These are phyloP conservation scores for Vaccinium macrocarpon DNA, from an alignment of 148 eudicot species.

Conservation along the genomic window DNA sequence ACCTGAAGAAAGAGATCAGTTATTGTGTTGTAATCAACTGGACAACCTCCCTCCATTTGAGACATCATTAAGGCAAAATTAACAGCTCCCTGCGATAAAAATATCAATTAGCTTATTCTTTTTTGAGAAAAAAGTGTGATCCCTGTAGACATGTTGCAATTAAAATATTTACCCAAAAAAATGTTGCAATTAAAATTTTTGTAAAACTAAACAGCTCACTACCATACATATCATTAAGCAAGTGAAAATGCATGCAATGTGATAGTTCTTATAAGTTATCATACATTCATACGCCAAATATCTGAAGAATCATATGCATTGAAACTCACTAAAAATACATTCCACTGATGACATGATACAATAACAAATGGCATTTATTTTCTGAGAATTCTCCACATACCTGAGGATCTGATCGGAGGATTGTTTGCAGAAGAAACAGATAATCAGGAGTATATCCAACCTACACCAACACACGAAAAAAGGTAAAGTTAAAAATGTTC, in stretches of 20 bases:
- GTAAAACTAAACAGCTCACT: neutral
- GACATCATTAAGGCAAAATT: conserved; percentile 97
- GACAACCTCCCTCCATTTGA: conserved; percentile 97
- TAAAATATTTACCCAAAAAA: no score
- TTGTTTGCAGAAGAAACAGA: conserved; percentile 92
- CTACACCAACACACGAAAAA: conserved; percentile 36
- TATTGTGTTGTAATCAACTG: conserved; percentile 83
- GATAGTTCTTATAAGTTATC: neutral
- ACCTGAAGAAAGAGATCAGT: conserved; percentile 97
- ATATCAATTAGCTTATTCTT: conserved; percentile 3
- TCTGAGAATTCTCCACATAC: conserved; percentile 33
- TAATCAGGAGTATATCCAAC: conserved; percentile 97
- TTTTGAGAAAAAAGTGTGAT: neutral
- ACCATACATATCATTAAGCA: neutral
- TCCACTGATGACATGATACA: neutral
- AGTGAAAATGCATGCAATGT: neutral
- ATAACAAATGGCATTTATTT: neutral
- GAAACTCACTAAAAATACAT: neutral
- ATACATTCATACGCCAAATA: neutral
- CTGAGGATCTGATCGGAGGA: conserved; percentile 91
- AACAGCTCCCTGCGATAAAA: conserved; percentile 79
- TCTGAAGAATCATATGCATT: neutral
- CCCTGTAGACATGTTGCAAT: neutral
- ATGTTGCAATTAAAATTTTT: neutral
- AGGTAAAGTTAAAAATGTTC: neutral